These are phyloP conservation scores for Cordyceps cicadae DNA, from an alignment of 2,329 filamentous ascomycete species.

Conservation along the genomic window DNA sequence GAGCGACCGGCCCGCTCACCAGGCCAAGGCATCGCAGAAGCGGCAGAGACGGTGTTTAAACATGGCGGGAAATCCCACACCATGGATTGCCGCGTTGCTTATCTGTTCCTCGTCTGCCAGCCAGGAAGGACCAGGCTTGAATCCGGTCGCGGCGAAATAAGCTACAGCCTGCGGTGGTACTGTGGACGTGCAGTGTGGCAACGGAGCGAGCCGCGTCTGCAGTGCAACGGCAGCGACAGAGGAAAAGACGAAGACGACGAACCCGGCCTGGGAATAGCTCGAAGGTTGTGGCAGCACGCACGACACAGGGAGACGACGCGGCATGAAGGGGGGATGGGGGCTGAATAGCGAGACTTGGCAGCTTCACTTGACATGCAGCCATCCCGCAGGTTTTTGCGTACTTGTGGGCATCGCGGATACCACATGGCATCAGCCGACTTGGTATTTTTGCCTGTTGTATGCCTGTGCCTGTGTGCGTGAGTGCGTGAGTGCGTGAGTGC, in stretches of 20 bases:
- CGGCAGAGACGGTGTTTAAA: too few relatives aligned
- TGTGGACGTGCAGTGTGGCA: too few relatives aligned
- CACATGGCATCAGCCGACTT: constrained; percentile 1
- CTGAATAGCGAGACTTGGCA: too few relatives aligned
- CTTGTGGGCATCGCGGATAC: neutral
- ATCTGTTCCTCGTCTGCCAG: too few relatives aligned
- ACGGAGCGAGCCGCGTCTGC: too few relatives aligned
- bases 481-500: neutral
- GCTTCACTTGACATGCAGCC: constrained; percentile 2
- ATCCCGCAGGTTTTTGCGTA: neutral
- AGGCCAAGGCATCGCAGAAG: too few relatives aligned
- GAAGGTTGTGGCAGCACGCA: neutral
- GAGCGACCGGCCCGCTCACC: too few relatives aligned
- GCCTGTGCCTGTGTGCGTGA: neutral
- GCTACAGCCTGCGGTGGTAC: too few relatives aligned
- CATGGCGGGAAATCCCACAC: too few relatives aligned
- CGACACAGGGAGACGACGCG: neutral
- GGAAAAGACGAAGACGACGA: neutral
- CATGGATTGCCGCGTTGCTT: too few relatives aligned
- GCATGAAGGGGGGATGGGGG: neutral
- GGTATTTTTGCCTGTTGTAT: neutral
- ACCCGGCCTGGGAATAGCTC: neutral
- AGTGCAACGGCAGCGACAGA: neutral
- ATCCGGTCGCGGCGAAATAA: too few relatives aligned
- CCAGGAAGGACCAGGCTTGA: too few relatives aligned